Base-by-base conservation (phyloP, 345 rosid genomes). In the Kandelia obovata region DNA sequence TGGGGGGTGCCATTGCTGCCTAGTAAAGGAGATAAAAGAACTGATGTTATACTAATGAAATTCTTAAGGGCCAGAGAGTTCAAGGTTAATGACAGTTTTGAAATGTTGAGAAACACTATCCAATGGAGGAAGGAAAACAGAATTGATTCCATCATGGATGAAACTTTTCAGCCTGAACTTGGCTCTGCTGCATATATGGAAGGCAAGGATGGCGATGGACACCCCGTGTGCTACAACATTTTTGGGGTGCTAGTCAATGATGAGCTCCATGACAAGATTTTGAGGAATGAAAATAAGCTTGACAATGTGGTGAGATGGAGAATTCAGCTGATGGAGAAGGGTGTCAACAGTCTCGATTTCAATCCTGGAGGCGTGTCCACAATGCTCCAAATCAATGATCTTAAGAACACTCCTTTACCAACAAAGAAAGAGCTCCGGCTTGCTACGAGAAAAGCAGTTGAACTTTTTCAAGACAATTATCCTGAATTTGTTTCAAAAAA, bases 71-170 rank as follows among this genome's bases (percentile, higher is more conserved):
- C 78, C 1, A 64, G 70, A 60, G 78, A 75, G 27, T 70, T 75
- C 39, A 58, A 61, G 6, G 78, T 49, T 7, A 65, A 35, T 46
- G 79, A 75, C 7, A 66, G 74, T 16, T 75, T 70, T 34, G 67
- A 65, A 66, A 75, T 75, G 79, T 26, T 75, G 26, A 75, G 55
- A 25, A 65, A 65, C 28, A 65, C 62, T 17, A 55, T 75, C 7
- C 51, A 65, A 59, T 75, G 79, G 79, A 66, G 79, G 39, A 75
- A 70, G 67, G 70, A 75, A 23, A 75, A 65, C 75, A 70, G 59
- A 34, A 70, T 75, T 3, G 79, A 70, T 70, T 65, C 75, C 2
- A 65, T 75, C 21, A 31, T 75, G 67, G 59, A 51, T 2, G 74
- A 75, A 39, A 60, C 66, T 21, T 49, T 64, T 49, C 70, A 43